These are phyloP conservation scores for Rhizopogon rudus DNA, from an alignment of 768 basidiomycete genomes.

Conservation along the genomic window DNA sequence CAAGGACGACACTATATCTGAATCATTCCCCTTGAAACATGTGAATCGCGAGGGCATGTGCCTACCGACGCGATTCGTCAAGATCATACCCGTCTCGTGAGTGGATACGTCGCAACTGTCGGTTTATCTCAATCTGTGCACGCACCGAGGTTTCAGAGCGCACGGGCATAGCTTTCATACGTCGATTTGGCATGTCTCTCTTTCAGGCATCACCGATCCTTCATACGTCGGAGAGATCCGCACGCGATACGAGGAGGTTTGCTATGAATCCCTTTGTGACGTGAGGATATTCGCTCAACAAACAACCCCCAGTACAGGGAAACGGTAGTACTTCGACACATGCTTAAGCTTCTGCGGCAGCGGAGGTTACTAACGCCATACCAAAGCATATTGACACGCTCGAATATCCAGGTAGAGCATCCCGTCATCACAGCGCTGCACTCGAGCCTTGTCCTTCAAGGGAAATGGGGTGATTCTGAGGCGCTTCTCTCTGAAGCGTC, in stretches of 20 bases:
- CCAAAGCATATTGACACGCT: conserved; percentile 49
- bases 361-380: conserved; percentile 67
- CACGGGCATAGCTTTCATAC: conserved; percentile 71
- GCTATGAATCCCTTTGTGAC: conserved; percentile 9
- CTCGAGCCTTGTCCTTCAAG: conserved; percentile 57
- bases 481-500: conserved; percentile 44
- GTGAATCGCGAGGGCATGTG: conserved; percentile 49
- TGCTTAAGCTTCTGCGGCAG: conserved; percentile 75
- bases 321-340: conserved; percentile 55
- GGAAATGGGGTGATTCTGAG: conserved; percentile 59
- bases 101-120: conserved; percentile 18
- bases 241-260: conserved; percentile 57
- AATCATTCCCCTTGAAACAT: conserved; percentile 58
- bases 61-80: conserved; percentile 66
- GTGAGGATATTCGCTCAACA: background rate
- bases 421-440: conserved; percentile 66
- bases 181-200: conserved; percentile 71
- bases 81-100: conserved; percentile 73
- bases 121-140: background rate
- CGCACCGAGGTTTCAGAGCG: conserved; percentile 38
- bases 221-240: conserved; percentile 52
- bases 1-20: conserved; percentile 59
- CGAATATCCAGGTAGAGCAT: conserved; percentile 59
- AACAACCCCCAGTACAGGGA: conserved; percentile 54
- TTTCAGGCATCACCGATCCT: conserved; percentile 56